Percentiles rank a stretch among this genome's conserved stretches.
These are phyloP conservation scores for Selaginella moellendorffii DNA, from an alignment of 75 land plant genomes.

Conservation along the genomic window DNA sequence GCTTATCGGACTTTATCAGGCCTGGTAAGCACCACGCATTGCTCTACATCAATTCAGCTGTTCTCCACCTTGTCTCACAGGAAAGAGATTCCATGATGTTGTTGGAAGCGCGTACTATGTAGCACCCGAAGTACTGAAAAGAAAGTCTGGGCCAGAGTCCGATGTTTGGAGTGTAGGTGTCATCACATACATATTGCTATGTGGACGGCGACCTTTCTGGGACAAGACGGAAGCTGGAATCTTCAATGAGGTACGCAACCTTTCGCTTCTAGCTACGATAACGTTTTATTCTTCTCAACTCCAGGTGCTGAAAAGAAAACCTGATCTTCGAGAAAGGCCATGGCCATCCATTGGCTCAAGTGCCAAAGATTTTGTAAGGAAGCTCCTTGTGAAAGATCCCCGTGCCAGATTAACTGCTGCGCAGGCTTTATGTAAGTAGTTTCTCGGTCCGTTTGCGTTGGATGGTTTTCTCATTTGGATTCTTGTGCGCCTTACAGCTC, in stretches of 20 bases:
- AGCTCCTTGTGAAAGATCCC: constrained; percentile 8
- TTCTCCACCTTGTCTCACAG: constrained; percentile 14
- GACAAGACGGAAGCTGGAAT: constrained; percentile 29
- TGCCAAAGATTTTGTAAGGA: constrained; percentile 7
- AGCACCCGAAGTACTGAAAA: constrained; percentile 24
- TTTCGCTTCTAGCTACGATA: not conserved
- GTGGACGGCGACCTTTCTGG: constrained; percentile 29
- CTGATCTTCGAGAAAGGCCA: constrained; percentile 1
- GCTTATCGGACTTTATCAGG: constrained; percentile 81
- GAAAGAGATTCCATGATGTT: constrained; percentile 19
- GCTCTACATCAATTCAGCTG: too few relatives aligned
- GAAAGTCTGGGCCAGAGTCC: constrained; percentile 26
- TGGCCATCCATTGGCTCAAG: not conserved
- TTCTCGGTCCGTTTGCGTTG: not conserved
- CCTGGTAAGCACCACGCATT: constrained; percentile 37
- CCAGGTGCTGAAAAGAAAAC: constrained; percentile 7
- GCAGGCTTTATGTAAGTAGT: not conserved
- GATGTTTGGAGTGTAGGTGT: constrained; percentile 32
- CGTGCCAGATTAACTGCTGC: not conserved
- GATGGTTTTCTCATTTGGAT: not conserved
- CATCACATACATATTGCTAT: constrained; percentile 25
- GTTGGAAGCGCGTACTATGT: constrained; percentile 30
- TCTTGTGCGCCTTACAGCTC: too few relatives aligned
- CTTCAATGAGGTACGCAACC: constrained; percentile 17
- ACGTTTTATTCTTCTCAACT: not conserved